Evolutionary conservation across 2,329 filamentous ascomycete genomes (phyloP), one percentile per base, ranked within the genome.

Genomic region (Colletotrichum plurivorum): DNA sequence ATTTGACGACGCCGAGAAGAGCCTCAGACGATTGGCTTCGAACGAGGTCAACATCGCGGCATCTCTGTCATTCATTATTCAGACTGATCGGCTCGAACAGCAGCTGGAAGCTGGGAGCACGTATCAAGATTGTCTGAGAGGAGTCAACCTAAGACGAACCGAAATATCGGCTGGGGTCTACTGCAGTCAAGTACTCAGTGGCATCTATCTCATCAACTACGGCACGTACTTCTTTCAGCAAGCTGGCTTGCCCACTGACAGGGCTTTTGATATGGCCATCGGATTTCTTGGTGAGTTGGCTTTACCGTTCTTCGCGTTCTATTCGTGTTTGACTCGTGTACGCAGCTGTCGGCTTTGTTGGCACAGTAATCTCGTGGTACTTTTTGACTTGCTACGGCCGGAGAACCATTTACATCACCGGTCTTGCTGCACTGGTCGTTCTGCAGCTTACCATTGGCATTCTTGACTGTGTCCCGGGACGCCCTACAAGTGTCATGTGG

Each of bases 121-220:
- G 1, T 89, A 88, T 71, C 18, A 77, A 25, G 86, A 88, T 68
- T 87, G 85, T 55, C 83, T 89, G 73, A 82, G 77, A 51, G 84
- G 83, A 1, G 78, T 81, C 46, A 86, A 87, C 68, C 74, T 83
- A 18, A 81, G 85, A n/a, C 83, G 87, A 20, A 88, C 87, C 0
- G 87, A 88, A 73, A 87, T 89, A 41, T 83, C 85, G 4, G 82
- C 83, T 69, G 89, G 90, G 76, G 88, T 90, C 7, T 92, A 90
- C 81, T 85, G 87, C 4, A 89, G 89, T 3, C 90, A 92, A 74
- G 90, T 90, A 20, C 80, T 92, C 2, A 88, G 86, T 59, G 89
- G 90, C 25, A 89, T 89, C 71, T 88, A 89, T 15, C 86, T 92
- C 71, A 88, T 90, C 55, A 87, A 88, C 65, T 92, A 90, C 71